Conservation (phyloP, 768 basidiomycete genomes). For the Collybia sp. region DNA sequence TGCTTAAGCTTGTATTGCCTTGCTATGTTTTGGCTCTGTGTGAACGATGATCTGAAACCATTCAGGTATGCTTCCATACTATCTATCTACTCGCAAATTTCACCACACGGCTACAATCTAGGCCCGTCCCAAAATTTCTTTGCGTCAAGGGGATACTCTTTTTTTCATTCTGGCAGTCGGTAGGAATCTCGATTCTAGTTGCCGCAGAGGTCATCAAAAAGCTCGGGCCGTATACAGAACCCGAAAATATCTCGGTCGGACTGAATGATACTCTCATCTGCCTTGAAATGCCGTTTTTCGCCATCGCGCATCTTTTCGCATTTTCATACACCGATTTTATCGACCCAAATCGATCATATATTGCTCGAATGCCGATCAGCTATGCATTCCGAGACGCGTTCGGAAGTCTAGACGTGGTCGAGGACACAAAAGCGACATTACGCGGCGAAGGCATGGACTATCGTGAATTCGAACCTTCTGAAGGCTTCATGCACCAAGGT, state of each 20-base stretch:
- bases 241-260: slow-evolving; percentile 85
- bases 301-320: slow-evolving; percentile 91
- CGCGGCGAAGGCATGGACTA: slow-evolving; percentile 92
- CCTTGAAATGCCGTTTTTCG: slow-evolving; percentile 97
- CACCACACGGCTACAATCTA: slow-evolving; percentile 16
- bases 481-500: slow-evolving; percentile 90
- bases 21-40: slow-evolving; percentile 95
- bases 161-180: slow-evolving; percentile 98
- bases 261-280: slow-evolving; percentile 91
- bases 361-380: slow-evolving; percentile 85
- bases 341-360: slow-evolving; percentile 48
- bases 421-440: slow-evolving; percentile 79
- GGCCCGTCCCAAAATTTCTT: slow-evolving; percentile 94
- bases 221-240: slow-evolving; percentile 85
- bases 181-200: slow-evolving; percentile 84
- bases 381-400: slow-evolving; percentile 89
- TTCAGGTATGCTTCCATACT: slow-evolving; percentile 54
- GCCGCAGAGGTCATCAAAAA: slow-evolving; percentile 70
- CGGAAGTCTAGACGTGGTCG: slow-evolving; percentile 79
- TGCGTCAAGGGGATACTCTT: slow-evolving; percentile 98
- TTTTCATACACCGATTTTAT: slow-evolving; percentile 91
- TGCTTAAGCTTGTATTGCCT: slow-evolving; percentile 83
- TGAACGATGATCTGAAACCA: slow-evolving; percentile 83
- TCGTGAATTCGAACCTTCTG: slow-evolving; percentile 93
- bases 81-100: neutral